Evolutionary conservation across 2,329 filamentous ascomycete species (phyloP), one percentile per base, ranked within the genome.

Genomic region (Penicillium sp.): DNA sequence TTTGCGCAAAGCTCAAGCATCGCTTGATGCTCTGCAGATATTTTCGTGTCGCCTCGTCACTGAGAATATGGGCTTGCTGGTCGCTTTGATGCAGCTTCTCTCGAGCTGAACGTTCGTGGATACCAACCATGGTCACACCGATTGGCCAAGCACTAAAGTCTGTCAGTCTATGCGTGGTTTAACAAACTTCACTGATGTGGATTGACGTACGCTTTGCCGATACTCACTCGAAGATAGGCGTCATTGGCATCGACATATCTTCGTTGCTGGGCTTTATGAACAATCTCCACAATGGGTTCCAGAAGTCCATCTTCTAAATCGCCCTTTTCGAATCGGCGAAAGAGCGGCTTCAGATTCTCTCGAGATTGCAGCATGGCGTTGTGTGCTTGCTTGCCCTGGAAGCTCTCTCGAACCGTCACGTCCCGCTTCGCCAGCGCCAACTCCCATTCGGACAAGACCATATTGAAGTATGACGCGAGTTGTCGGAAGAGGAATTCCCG

Each of bases 81-180:
- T 81, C 80, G 51, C 75, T 78, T 67, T 93, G 83, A 66, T 97
- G 90, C 50, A 98, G 74, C 73, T 98, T 98, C 73, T 98, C 93
- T 54, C 93, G 82, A 18, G 93, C 91, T 57, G 86, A 93, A 64
- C 93, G 83, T 76, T 97, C 93, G 80, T 98, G 93, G 61, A 98
- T 98, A 76, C 93, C 93, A 63, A 98, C 93, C 93, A 97, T 98
- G 68, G 93, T 98, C 35, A 98, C 93, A 71, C 93, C 93, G 63
- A 98, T 98, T 25, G 93, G 93, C 93, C 93, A 98, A 12, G 93
- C 93, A 53, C 75, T 78, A 49, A 43, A 6, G 47, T 24, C 32
- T 37, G 45, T 61, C 54, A 62, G 58, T 18, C 34, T 28, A n/a
- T 27, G 26, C 27, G 11, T 7, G 2, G 7, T 28, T 5, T 42